Percentiles rank a stretch among this genome's conserved stretches.
Conservation (phyloP, 2,329 filamentous ascomycete genomes). For the Tolypocladium album region DNA sequence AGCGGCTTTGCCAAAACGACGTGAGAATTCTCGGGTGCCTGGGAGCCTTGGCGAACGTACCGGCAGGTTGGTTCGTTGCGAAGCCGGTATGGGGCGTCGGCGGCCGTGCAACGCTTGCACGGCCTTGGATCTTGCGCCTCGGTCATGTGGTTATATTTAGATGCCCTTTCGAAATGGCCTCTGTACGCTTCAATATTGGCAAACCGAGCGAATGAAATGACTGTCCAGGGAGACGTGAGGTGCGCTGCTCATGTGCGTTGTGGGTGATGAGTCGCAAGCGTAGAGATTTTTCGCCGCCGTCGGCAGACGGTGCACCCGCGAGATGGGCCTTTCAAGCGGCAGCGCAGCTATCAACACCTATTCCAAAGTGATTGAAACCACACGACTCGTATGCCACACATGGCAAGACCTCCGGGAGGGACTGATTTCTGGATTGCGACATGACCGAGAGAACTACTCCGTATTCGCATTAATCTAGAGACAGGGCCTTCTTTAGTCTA, state of each 20-base stretch:
- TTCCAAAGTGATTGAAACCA: background rate
- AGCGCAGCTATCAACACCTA: background rate
- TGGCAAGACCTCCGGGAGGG: background rate
- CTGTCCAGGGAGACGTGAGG: background rate
- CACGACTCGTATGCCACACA: background rate
- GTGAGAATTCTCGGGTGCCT: background rate
- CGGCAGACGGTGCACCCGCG: background rate
- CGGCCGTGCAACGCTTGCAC: conserved; percentile 21
- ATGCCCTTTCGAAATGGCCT: background rate
- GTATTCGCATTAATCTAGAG: background rate
- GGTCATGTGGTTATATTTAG: background rate
- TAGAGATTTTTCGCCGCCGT: background rate
- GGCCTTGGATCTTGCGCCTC: background rate
- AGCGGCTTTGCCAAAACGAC: background rate
- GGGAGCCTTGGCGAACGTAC: conserved; percentile 10
- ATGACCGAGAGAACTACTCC: background rate
- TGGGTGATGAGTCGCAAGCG: background rate
- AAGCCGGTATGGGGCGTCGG: conserved; percentile 16
- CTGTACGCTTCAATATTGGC: background rate
- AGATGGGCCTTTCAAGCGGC: background rate
- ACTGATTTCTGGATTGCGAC: background rate
- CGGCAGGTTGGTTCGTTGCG: conserved; percentile 20
- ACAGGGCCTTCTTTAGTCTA: too few relatives aligned
- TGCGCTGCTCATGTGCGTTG: background rate
- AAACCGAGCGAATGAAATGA: background rate